Conservation (phyloP, 1,284 basidiomycete genomes). For the Ustilago shanxiensis region DNA sequence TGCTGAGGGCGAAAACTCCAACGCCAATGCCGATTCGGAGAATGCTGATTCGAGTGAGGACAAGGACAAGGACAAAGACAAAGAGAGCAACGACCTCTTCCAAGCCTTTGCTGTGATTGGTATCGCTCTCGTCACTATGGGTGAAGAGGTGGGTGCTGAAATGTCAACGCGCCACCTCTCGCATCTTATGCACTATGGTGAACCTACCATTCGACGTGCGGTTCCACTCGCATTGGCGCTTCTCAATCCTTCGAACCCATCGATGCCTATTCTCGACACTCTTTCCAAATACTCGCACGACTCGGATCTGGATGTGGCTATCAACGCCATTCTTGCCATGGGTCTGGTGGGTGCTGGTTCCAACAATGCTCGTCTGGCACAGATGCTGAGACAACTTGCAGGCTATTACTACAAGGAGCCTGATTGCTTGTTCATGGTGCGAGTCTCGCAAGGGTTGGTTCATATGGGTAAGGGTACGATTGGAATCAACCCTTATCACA, state of each 20-base stretch:
- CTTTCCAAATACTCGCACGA: constrained; percentile 99
- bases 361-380: constrained; percentile 95
- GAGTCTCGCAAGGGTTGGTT: constrained; percentile 93
- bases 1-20: constrained; percentile 45
- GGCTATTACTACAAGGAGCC: constrained; percentile 98
- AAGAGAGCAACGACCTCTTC: constrained; percentile 81
- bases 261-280: constrained; percentile 94
- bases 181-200: constrained; percentile 91
- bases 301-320: constrained; percentile 92
- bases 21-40: constrained; percentile 28
- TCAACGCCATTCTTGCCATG: constrained; percentile 99
- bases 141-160: constrained; percentile 96
- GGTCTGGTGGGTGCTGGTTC: constrained; percentile 97
- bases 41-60: constrained; percentile 31
- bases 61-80: constrained; percentile 70
- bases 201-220: constrained; percentile 89
- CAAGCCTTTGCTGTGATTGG: constrained; percentile 95
- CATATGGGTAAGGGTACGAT: constrained; percentile 99
- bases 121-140: constrained; percentile 96
- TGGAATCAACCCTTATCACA: constrained; percentile 97
- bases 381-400: constrained; percentile 96
- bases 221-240: constrained; percentile 97
- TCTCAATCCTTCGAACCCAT: constrained; percentile 94
- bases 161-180: constrained; percentile 74
- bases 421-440: constrained; percentile 95